Evolutionary conservation across 768 basidiomycete genomes (phyloP).

Genomic region (Boletus fagicola): DNA sequence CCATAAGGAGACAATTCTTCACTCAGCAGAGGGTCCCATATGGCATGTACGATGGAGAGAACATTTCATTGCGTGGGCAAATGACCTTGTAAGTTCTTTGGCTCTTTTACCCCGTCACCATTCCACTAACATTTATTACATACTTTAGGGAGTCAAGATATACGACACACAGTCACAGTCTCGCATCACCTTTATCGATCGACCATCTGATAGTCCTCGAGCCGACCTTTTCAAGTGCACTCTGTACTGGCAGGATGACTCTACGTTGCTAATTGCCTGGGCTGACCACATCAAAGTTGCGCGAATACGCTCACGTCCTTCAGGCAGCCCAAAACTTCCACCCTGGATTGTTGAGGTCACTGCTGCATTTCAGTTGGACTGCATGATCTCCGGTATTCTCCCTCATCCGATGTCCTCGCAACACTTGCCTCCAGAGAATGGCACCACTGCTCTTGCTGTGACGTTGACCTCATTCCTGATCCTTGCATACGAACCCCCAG

Average conservation of each 20-base stretch:
- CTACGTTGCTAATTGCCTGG: slow-evolving; percentile 89
- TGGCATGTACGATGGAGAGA: slow-evolving; percentile 90
- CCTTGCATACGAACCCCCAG: slow-evolving; percentile 83
- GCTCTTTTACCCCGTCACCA: neutral
- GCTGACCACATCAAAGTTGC: slow-evolving; percentile 92
- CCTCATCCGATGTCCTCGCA: slow-evolving; percentile 58
- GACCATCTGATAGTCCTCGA: slow-evolving; percentile 78
- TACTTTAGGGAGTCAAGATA: slow-evolving; percentile 83
- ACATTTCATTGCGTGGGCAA: slow-evolving; percentile 92
- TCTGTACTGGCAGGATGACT: slow-evolving; percentile 89
- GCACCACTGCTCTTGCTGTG: slow-evolving; percentile 21
- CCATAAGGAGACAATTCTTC: slow-evolving; percentile 82
- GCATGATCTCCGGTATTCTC: slow-evolving; percentile 90
- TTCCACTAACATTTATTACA: neutral
- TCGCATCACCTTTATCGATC: slow-evolving; percentile 82
- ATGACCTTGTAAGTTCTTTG: slow-evolving; percentile 67
- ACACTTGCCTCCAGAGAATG: slow-evolving; percentile 16
- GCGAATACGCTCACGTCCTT: slow-evolving; percentile 64
- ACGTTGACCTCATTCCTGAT: slow-evolving; percentile 74
- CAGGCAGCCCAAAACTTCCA: slow-evolving; percentile 46
- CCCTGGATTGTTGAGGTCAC: slow-evolving; percentile 83
- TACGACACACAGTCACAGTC: slow-evolving; percentile 79
- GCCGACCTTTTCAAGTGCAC: slow-evolving; percentile 94
- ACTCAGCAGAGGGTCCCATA: slow-evolving; percentile 88
- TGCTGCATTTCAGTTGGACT: slow-evolving; percentile 89